phyloP scores from a whole-genome alignment of 208 protist species.

The Leishmania mexicana region DNA sequence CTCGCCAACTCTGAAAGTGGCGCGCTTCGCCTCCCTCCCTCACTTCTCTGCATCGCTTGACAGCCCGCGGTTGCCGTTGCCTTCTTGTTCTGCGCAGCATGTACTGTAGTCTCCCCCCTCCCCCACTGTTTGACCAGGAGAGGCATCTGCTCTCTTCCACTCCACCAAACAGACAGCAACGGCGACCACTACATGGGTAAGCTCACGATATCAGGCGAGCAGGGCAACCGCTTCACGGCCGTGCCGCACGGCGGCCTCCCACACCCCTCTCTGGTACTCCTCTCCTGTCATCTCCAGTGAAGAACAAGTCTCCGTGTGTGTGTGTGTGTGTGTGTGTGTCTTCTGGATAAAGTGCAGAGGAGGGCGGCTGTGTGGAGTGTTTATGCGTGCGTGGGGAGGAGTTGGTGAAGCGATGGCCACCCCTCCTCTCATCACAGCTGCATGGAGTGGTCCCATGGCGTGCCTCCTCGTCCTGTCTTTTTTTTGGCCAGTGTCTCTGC shows the following conservation, averaged over 20 bases:
- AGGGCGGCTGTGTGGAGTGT: not conserved
- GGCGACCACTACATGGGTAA: not conserved
- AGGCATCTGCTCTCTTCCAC: not conserved
- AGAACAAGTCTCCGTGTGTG: not conserved
- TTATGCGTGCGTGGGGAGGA: not conserved
- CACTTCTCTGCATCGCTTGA: not conserved
- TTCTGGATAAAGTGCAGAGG: not conserved
- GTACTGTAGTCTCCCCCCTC: not conserved
- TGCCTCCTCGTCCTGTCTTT: too few species aligned
- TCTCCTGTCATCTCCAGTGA: not conserved
- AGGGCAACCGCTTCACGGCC: not conserved
- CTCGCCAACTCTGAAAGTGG: not conserved
- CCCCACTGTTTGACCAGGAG: not conserved
- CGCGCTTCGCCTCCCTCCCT: not conserved
- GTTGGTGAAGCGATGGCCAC: not conserved
- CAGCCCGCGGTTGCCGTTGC: not conserved
- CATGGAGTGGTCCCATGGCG: not conserved
- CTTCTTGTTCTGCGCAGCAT: not conserved
- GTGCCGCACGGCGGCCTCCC: not conserved
- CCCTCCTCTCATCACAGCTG: not conserved
- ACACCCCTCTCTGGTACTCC: not conserved
- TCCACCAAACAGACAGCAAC: not conserved
- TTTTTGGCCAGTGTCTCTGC: not conserved
- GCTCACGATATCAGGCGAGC: not conserved
- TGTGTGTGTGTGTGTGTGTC: not conserved